Evolutionary conservation across 108 stramenopile species (phyloP).

Genomic region (Bacterosira constricta): DNA sequence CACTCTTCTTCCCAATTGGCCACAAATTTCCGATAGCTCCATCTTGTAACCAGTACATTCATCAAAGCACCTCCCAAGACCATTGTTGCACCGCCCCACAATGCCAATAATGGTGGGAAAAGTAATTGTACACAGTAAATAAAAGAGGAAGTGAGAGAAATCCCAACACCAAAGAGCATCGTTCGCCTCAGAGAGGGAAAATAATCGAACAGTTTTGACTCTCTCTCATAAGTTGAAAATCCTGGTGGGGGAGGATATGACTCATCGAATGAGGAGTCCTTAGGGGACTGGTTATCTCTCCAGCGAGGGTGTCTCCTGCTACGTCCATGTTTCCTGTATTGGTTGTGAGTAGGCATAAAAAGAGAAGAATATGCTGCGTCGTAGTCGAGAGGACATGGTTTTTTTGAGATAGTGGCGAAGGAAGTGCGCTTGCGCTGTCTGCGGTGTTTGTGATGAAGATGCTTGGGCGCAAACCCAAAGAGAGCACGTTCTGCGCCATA

Average conservation of each 20-base stretch:
- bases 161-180: constrained; percentile 45
- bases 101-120: constrained; percentile 44
- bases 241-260: constrained; percentile 30
- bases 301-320: background rate
- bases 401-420: background rate
- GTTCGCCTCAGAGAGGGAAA: constrained; percentile 39
- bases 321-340: background rate
- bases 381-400: constrained; percentile 44
- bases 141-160: constrained; percentile 44
- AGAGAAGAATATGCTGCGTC: constrained; percentile 48
- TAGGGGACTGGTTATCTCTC: background rate
- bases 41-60: constrained; percentile 15
- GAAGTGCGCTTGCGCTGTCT: constrained; percentile 9
- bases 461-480: constrained; percentile 31
- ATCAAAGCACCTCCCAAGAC: constrained; percentile 30
- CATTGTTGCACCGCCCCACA: constrained; percentile 44
- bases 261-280: constrained; percentile 9
- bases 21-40: constrained; percentile 32
- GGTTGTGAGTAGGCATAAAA: constrained; percentile 20
- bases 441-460: constrained; percentile 15
- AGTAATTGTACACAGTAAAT: constrained; percentile 45
- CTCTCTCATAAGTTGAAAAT: constrained; percentile 19
- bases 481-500: constrained; percentile 27
- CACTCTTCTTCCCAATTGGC: constrained; percentile 48
- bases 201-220: constrained; percentile 20